These are phyloP conservation scores for Amanita pallidorosea DNA, from an alignment of 768 basidiomycete genomes.

Conservation along the genomic window DNA sequence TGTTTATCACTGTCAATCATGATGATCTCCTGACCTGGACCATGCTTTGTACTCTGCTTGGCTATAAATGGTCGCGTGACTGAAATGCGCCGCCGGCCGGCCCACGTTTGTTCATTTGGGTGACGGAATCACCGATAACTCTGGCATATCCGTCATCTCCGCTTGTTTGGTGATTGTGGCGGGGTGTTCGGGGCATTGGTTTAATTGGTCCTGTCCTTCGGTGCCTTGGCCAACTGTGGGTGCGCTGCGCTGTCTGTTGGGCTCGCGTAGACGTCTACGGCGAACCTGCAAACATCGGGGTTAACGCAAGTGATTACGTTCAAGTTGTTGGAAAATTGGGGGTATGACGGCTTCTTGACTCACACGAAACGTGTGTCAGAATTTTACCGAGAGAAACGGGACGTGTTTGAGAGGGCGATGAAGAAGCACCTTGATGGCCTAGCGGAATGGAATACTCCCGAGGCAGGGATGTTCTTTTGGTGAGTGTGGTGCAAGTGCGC, in stretches of 20 bases:
- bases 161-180: not conserved
- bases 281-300: constrained; percentile 58
- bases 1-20: not conserved
- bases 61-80: not conserved
- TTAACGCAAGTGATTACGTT: constrained; percentile 54
- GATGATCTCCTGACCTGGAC: not conserved
- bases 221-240: not conserved
- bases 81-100: not conserved
- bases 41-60: not conserved
- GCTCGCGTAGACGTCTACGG: constrained; percentile 43
- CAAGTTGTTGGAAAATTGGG: constrained; percentile 59
- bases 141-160: not conserved
- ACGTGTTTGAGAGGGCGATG: constrained; percentile 71
- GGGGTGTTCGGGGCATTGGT: constrained; percentile 1
- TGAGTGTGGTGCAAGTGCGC: constrained; percentile 21
- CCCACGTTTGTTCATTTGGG: not conserved
- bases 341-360: constrained; percentile 58
- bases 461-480: constrained; percentile 91
- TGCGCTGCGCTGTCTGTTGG: no score
- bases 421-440: constrained; percentile 67
- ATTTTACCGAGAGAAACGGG: constrained; percentile 66
- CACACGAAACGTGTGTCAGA: constrained; percentile 60
- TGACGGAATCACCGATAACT: not conserved
- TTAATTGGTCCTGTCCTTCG: not conserved
- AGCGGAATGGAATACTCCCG: constrained; percentile 64